Conservation (phyloP, 1,284 basidiomycete species). For the Sporisorium graminicola region DNA sequence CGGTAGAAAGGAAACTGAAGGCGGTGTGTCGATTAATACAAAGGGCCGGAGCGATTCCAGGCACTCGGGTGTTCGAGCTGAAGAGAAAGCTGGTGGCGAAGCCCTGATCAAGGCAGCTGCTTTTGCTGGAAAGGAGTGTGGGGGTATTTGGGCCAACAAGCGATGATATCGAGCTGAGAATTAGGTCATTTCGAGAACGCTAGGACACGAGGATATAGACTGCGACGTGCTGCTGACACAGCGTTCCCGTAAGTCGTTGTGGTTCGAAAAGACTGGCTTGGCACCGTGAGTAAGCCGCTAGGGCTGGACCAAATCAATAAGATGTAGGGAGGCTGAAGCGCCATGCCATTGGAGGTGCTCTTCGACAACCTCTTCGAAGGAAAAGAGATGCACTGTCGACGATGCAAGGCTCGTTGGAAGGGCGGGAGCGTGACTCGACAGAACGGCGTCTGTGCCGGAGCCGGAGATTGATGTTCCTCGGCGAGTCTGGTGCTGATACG, state of each 20-base stretch:
- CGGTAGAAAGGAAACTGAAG: neutral
- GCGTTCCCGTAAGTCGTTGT: too few species aligned
- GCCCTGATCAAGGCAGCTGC: neutral
- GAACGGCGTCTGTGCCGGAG: neutral
- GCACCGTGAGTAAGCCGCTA: neutral
- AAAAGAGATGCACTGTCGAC: neutral
- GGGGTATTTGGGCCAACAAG: neutral
- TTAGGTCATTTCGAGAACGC: conserved; percentile 11
- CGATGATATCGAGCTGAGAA: neutral
- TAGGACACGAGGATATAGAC: neutral
- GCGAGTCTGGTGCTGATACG: neutral
- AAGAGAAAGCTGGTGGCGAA: neutral
- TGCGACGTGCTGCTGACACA: neutral
- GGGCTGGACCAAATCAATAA: neutral
- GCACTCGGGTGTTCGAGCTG: neutral
- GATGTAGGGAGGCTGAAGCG: too few species aligned
- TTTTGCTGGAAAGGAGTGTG: neutral
- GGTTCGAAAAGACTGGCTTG: too few species aligned
- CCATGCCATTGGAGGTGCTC: neutral
- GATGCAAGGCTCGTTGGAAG: neutral
- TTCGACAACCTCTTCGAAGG: neutral
- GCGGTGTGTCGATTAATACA: neutral
- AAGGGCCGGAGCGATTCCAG: neutral
- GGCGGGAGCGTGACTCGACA: neutral
- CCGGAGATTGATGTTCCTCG: neutral